Evolutionary conservation across 345 rosid species (phyloP).

Genomic region (Hypericum androsaemum): DNA sequence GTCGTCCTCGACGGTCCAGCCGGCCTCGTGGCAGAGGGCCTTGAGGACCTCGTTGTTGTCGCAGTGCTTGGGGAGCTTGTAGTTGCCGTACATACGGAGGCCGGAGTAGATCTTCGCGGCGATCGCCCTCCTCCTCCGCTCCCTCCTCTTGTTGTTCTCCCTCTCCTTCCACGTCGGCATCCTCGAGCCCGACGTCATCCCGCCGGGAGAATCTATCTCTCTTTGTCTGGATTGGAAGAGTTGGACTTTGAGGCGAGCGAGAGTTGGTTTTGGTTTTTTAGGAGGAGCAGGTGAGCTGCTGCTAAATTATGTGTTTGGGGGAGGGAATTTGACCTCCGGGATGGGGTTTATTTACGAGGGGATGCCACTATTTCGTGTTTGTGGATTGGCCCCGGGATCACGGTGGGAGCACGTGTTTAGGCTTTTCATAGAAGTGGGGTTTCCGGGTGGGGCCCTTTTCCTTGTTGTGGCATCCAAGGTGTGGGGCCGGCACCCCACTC

Average conservation of each 20-base stretch:
- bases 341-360: conserved; percentile 12
- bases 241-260: conserved; percentile 5
- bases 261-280: conserved; percentile 18
- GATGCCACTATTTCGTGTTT: conserved; percentile 14
- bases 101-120: conserved; percentile 94
- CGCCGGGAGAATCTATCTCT: neutral
- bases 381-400: conserved; percentile 29
- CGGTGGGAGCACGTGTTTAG: conserved; percentile 58
- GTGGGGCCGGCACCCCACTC: neutral
- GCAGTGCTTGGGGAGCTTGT: conserved; percentile 92
- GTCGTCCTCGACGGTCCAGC: conserved; percentile 94
- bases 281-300: conserved; percentile 19
- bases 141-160: conserved; percentile 93
- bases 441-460: neutral
- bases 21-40: conserved; percentile 90
- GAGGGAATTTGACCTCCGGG: conserved; percentile 16
- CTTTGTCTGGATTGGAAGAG: neutral
- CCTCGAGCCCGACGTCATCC: conserved; percentile 85
- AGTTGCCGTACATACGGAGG: conserved; percentile 80
- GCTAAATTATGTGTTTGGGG: neutral
- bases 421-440: conserved; percentile 24
- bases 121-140: conserved; percentile 81
- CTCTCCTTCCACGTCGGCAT: conserved; percentile 98
- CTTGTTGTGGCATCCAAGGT: neutral
- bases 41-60: conserved; percentile 95